Conservation (phyloP, 163 green algal species). For the Chlamydomonas reinhardtii region DNA sequence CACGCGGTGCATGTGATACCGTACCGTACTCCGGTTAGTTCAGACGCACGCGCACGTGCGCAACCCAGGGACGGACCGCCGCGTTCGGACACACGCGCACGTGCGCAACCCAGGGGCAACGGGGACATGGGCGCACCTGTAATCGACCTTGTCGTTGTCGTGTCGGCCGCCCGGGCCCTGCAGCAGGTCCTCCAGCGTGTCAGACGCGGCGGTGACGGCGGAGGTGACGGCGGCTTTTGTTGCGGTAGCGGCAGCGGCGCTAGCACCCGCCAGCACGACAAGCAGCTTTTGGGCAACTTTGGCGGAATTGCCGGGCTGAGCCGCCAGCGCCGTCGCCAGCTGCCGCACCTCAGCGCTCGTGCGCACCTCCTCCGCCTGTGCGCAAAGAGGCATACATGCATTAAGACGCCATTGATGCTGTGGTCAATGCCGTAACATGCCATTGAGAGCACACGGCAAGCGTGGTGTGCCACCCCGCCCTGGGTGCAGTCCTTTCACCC, state of each 20-base stretch:
- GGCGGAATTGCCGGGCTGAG: conserved; percentile 12
- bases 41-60: too few relatives aligned
- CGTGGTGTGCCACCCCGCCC: too few relatives aligned
- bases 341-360: conserved; percentile 10
- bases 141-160: conserved; percentile 53
- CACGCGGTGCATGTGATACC: too few relatives aligned
- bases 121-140: conserved; percentile 39
- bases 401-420: too few relatives aligned
- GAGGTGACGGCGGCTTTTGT: not conserved
- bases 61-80: too few relatives aligned
- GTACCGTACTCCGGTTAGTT: too few relatives aligned
- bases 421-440: too few relatives aligned
- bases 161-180: conserved; percentile 39
- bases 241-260: not conserved
- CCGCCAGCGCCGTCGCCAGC: conserved; percentile 18
- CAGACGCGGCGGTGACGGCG: not conserved
- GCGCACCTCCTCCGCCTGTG: conserved; percentile 29
- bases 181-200: conserved; percentile 15
- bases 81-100: too few relatives aligned
- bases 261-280: conserved; percentile 51
- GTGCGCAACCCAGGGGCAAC: too few relatives aligned
- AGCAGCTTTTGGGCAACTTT: conserved; percentile 32
- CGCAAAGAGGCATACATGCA: too few relatives aligned
- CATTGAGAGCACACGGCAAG: too few relatives aligned
- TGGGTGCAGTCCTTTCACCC: too few relatives aligned